A percentile compares a stretch with the other conserved stretches of the same genome.
Conservation (phyloP, 208 protist species). For the Wallacemonas collosoma region DNA sequence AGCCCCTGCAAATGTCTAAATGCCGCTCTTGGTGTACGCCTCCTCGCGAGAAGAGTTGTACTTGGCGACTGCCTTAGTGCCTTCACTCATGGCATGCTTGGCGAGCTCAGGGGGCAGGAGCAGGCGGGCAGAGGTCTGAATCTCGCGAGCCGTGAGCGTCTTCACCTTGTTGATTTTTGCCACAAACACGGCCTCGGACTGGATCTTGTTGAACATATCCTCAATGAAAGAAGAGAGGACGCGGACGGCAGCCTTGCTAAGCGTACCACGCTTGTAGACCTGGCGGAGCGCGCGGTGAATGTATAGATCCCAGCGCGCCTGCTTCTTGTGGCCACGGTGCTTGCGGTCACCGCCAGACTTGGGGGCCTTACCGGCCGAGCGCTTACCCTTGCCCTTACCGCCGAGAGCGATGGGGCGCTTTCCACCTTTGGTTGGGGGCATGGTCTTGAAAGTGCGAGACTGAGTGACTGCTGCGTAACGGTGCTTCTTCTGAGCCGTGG, state of each 20-base stretch:
- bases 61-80: slow-evolving; percentile 98
- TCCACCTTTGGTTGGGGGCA: slow-evolving; percentile 89
- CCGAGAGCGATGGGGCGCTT: slow-evolving; percentile 88
- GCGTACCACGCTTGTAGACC: slow-evolving; percentile 97
- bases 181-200: slow-evolving; percentile 95
- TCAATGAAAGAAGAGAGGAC: slow-evolving; percentile 99
- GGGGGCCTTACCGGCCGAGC: slow-evolving; percentile 95
- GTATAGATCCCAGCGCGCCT: slow-evolving; percentile 92
- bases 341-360: slow-evolving; percentile 70
- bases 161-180: slow-evolving; percentile 97
- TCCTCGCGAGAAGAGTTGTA: slow-evolving; percentile 89
- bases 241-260: slow-evolving; percentile 96
- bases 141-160: slow-evolving; percentile 97
- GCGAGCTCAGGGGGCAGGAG: slow-evolving; percentile 98
- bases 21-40: slow-evolving; percentile 62
- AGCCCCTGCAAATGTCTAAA: slow-evolving; percentile 26
- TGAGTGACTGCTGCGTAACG: neutral
- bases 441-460: slow-evolving; percentile 27
- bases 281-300: slow-evolving; percentile 96
- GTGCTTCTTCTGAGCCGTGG: neutral
- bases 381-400: slow-evolving; percentile 98
- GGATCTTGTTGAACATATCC: slow-evolving; percentile 99
- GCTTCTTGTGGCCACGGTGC: slow-evolving; percentile 70
- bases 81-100: slow-evolving; percentile 99
- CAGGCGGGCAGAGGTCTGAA: slow-evolving; percentile 98